Evolutionary conservation across 495 filamentous ascomycete genomes (phyloP).

Genomic region (Lophiostoma macrostomum): DNA sequence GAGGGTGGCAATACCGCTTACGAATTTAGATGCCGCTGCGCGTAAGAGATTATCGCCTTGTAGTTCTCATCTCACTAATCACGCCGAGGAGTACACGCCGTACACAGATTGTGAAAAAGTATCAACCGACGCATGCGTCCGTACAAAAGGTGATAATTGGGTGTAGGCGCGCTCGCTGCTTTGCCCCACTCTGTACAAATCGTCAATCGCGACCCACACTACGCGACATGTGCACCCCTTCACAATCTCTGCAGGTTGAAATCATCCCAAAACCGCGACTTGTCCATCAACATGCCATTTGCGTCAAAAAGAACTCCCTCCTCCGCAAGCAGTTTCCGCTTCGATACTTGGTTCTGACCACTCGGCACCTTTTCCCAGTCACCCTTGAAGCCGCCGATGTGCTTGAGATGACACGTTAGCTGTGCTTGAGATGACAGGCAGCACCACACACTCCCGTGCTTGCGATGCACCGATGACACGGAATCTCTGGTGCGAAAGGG

Average conservation of each 20-base stretch:
- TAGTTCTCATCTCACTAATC: too few species aligned
- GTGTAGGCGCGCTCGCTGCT: too few species aligned
- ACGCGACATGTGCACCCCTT: neutral
- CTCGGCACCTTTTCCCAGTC: conserved; percentile 50
- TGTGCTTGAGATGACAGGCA: neutral
- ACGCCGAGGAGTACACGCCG: too few species aligned
- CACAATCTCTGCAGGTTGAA: conserved; percentile 36
- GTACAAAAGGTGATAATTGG: too few species aligned
- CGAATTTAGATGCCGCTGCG: too few species aligned
- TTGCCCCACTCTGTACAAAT: too few species aligned
- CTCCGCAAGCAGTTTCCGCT: conserved; percentile 44
- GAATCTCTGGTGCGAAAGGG: conserved; percentile 45
- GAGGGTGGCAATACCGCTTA: too few species aligned
- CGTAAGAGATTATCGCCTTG: too few species aligned
- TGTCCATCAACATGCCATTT: conserved; percentile 45
- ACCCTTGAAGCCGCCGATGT: conserved; percentile 49
- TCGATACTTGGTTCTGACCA: conserved; percentile 47
- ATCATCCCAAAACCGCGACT: conserved; percentile 40
- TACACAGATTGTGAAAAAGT: too few species aligned
- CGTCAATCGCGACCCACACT: neutral
- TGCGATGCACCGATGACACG: conserved; percentile 44
- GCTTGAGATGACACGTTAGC: conserved; percentile 19
- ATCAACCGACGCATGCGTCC: too few species aligned
- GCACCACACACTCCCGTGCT: conserved; percentile 37
- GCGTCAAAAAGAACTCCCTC: conserved; percentile 52